Base-by-base conservation (phyloP, 2,329 filamentous ascomycete genomes). In the Fusarium floridanum region DNA sequence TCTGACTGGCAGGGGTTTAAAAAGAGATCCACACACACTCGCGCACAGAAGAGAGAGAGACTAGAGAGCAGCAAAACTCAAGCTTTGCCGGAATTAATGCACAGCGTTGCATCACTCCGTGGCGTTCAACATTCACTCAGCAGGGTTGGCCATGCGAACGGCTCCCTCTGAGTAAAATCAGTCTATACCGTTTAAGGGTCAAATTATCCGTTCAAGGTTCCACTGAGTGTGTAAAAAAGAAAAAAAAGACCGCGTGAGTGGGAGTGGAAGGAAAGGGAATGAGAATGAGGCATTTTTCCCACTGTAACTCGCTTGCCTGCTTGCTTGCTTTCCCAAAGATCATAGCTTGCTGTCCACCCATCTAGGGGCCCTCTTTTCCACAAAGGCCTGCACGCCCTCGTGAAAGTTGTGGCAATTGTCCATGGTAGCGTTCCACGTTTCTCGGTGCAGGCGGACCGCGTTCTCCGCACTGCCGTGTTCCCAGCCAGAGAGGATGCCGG, bases 381-480 rank as follows among this genome's bases (percentile, higher is more conserved):
- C 90, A 84, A 95, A 95, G 62, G 92, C 92, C 81, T 80, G 86
- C 34, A 95, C 84, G 0, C 93, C 93, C 82, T 95, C 92, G 57
- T 87, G 88, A 80, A 94, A 90, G 82, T 95, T 95, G 75, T 92
- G 90, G 0, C 90, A 91, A 7, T 84, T 85, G 73, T 91, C 84
- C 64, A 95, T 85, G 69, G 85, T 85, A 61, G 84, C 84, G 77
- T 89, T 90, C 87, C 90, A 90, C 5, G 72, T 77, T 61, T 77
- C 75, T 37, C 86, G 86, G 64, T 90, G 86, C 39, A 86, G 83
- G 56, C 93, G 80, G 70, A 89, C 78, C 59, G 85, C 86, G 45
- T 90, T 93, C 5, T 87, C 81, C 91, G 91, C 3, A 89, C 91
- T 29, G 90, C 89, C 27, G 90, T 82, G 4, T 78, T 94, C 92